These are phyloP conservation scores for Dispira simplex DNA, from an alignment of 192 early-diverging fungal species.

Conservation along the genomic window DNA sequence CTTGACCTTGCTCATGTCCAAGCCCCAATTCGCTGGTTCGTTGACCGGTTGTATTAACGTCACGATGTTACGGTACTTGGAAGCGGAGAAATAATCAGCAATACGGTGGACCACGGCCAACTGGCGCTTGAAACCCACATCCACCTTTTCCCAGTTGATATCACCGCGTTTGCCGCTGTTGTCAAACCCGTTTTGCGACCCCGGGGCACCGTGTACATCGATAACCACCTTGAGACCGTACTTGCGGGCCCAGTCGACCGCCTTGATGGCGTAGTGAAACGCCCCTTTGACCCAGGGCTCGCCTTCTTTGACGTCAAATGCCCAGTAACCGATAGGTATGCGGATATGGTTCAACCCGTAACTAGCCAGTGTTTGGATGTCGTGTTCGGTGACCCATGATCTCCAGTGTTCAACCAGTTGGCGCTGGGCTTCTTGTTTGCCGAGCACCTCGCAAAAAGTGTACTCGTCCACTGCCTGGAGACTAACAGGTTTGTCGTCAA, in stretches of 20 bases:
- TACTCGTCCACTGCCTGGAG: conserved; percentile 35
- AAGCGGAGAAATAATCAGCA: conserved; percentile 32
- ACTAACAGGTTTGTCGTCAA: conserved; percentile 18
- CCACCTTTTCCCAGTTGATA: conserved; percentile 30
- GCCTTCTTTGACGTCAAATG: conserved; percentile 32
- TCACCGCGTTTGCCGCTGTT: conserved; percentile 29
- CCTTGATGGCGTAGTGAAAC: conserved; percentile 24
- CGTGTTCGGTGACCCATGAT: conserved; percentile 34
- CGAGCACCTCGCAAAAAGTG: conserved; percentile 32
- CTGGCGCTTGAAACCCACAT: conserved; percentile 30
- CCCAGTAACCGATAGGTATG: conserved; percentile 45
- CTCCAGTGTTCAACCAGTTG: conserved; percentile 33
- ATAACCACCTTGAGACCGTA: conserved; percentile 33
- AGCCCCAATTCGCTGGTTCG: conserved; percentile 30
- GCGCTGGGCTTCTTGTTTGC: conserved; percentile 18
- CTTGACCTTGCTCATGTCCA: conserved; percentile 19
- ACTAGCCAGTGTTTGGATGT: conserved; percentile 28
- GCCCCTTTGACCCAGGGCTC: conserved; percentile 35
- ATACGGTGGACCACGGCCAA: conserved; percentile 31
- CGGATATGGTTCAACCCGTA: conserved; percentile 34
- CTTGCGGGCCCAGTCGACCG: conserved; percentile 34
- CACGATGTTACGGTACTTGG: conserved; percentile 22
- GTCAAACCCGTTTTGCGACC: conserved; percentile 42
- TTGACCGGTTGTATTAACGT: conserved; percentile 27
- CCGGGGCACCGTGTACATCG: conserved; percentile 40